Percentiles rank a stretch among this genome's conserved stretches.
These are phyloP conservation scores for Selaginella moellendorffii DNA, from an alignment of 75 land plant genomes.

Conservation along the genomic window DNA sequence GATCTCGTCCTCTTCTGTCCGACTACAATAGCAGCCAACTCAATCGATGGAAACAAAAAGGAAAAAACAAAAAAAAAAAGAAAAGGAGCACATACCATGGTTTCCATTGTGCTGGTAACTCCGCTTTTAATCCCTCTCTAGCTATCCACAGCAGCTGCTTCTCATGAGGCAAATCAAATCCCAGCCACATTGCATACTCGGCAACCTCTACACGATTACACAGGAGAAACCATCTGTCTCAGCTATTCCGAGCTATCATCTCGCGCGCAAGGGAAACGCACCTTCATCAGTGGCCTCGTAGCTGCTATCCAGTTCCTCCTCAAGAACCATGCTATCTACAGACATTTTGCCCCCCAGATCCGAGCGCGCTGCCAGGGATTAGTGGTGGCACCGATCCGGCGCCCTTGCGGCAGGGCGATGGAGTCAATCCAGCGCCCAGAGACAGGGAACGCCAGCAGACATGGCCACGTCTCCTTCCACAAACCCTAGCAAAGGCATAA, in stretches of 20 bases:
- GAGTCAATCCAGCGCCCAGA: no score
- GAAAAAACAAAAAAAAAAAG: neutral
- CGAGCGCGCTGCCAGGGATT: no score
- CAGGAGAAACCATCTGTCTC: neutral
- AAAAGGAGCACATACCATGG: constrained; percentile 16
- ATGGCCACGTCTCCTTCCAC: neutral
- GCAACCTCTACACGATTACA: constrained; percentile 21
- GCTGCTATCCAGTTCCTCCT: constrained; percentile 9
- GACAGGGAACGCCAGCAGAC: constrained; percentile 2
- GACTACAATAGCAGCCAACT: constrained; percentile 11
- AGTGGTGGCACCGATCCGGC: no score
- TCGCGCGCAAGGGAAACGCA: neutral
- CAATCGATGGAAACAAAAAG: neutral
- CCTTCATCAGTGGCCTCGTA: constrained; percentile 16
- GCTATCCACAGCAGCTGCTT: constrained; percentile 23
- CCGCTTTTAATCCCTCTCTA: constrained; percentile 15
- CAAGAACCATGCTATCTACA: constrained; percentile 7
- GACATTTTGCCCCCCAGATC: no score
- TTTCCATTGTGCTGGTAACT: constrained; percentile 20
- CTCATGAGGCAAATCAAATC: constrained; percentile 18
- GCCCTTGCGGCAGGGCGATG: no score
- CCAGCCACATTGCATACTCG: constrained; percentile 27
- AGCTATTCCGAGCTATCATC: neutral
- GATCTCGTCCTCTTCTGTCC: constrained; percentile 26
- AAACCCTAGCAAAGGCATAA: neutral